phyloP scores from a whole-genome alignment of 208 protist genomes.

The Crithidia sp. region DNA sequence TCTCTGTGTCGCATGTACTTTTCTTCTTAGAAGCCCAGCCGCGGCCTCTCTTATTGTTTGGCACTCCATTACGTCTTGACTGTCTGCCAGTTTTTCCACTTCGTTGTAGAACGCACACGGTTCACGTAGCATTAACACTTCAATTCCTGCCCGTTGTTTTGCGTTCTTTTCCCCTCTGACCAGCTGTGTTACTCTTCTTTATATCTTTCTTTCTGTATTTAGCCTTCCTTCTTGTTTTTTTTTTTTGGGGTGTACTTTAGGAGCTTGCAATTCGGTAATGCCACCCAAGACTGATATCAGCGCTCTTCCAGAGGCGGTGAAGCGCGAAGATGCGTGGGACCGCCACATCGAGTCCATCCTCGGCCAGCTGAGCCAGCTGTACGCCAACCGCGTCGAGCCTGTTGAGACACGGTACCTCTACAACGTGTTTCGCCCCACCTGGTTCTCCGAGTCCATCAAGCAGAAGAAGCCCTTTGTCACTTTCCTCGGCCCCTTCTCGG shows the following conservation, averaged over 20 bases:
- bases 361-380: constrained; percentile 55
- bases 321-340: constrained; percentile 64
- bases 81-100: no score
- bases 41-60: neutral
- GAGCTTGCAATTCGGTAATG: neutral
- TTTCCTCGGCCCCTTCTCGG: constrained; percentile 89
- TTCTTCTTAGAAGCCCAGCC: constrained; percentile 14
- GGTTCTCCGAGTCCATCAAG: constrained; percentile 77
- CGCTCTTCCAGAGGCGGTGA: constrained; percentile 3
- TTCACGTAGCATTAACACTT: no score
- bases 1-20: neutral
- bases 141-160: neutral
- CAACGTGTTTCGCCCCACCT: constrained; percentile 59
- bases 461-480: constrained; percentile 83
- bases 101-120: no score
- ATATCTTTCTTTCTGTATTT: neutral
- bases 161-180: constrained; percentile 2
- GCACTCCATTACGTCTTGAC: no score
- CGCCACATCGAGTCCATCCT: constrained; percentile 63
- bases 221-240: constrained; percentile 3
- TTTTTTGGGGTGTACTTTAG: neutral
- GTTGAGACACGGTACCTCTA: constrained; percentile 77
- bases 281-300: neutral
- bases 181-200: neutral
- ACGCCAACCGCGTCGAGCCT: constrained; percentile 61